phyloP scores from a whole-genome alignment of 2,329 filamentous ascomycete genomes.

The Magnaporthiopsis poae region DNA sequence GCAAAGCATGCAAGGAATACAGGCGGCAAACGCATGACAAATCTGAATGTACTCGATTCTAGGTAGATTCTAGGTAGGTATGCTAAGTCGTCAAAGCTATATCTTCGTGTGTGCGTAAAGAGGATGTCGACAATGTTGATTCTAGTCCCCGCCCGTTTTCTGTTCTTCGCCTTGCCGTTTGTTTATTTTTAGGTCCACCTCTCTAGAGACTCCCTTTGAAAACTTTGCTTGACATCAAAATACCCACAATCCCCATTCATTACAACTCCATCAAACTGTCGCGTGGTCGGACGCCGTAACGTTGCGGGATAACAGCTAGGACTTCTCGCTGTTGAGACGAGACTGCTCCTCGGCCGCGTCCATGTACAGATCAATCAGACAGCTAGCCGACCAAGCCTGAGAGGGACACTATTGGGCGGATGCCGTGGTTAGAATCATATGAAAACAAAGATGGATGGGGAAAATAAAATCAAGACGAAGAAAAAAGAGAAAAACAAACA shows the following conservation, averaged over 20 bases:
- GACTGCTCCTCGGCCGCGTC: conserved; percentile 58
- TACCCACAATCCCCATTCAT: neutral
- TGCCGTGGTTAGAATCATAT: neutral
- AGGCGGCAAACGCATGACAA: neutral
- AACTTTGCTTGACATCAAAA: neutral
- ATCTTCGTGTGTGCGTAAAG: neutral
- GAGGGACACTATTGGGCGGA: conserved; percentile 62
- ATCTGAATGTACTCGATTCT: neutral
- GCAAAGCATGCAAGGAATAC: neutral
- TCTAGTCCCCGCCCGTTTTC: neutral
- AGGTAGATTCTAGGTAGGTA: neutral
- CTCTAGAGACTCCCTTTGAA: neutral
- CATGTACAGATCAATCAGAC: conserved; percentile 90
- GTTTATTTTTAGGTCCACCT: neutral
- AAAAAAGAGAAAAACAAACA: conserved; percentile 24
- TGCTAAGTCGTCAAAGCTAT: neutral
- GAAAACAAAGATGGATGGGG: neutral
- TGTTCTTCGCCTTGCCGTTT: neutral
- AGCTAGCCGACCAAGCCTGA: conserved; percentile 91
- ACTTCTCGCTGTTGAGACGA: neutral
- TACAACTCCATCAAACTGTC: neutral
- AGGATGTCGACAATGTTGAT: neutral
- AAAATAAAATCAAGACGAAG: neutral
- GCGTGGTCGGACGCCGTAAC: neutral
- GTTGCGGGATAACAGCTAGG: neutral